These are phyloP conservation scores for Friedmanniomyces simplex DNA, from an alignment of 495 filamentous ascomycete genomes.

Conservation along the genomic window DNA sequence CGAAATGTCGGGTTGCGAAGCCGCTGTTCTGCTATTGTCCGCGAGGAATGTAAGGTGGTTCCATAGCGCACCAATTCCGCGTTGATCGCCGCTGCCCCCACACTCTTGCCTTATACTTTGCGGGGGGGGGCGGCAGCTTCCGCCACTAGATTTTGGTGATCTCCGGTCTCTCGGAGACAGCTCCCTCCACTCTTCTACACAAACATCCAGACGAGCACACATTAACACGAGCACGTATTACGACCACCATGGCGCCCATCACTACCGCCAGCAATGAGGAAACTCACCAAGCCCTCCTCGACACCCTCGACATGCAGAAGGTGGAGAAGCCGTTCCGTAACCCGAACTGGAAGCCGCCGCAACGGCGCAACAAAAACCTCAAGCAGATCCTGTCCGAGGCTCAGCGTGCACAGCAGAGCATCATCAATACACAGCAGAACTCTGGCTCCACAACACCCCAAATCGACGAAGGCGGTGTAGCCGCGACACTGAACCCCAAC, in stretches of 20 bases:
- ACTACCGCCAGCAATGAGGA: constrained; percentile 33
- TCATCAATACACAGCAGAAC: constrained; percentile 67
- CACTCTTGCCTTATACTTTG: no score
- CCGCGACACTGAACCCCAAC: constrained; percentile 47
- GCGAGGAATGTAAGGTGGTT: no score
- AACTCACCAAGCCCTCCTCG: constrained; percentile 48
- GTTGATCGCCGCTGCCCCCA: no score
- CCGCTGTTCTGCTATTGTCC: no score
- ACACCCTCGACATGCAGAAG: constrained; percentile 75
- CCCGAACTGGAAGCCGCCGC: constrained; percentile 75
- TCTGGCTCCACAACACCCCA: constrained; percentile 69
- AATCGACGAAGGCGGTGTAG: constrained; percentile 48
- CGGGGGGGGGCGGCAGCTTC: no score
- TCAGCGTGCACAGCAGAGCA: constrained; percentile 60
- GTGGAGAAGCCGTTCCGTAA: constrained; percentile 81
- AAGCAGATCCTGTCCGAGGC: constrained; percentile 93
- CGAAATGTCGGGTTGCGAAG: no score
- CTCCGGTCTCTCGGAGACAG: no score
- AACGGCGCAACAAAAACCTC: constrained; percentile 94
- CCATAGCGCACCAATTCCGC: no score
- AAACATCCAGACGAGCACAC: no score
- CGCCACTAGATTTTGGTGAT: no score
- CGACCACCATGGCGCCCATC: constrained; percentile 34
- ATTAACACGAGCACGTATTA: neutral
- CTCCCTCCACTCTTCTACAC: no score